These are phyloP conservation scores for Pseudocercospora pini-densiflorae DNA, from an alignment of 2,329 filamentous ascomycete species.

Conservation along the genomic window DNA sequence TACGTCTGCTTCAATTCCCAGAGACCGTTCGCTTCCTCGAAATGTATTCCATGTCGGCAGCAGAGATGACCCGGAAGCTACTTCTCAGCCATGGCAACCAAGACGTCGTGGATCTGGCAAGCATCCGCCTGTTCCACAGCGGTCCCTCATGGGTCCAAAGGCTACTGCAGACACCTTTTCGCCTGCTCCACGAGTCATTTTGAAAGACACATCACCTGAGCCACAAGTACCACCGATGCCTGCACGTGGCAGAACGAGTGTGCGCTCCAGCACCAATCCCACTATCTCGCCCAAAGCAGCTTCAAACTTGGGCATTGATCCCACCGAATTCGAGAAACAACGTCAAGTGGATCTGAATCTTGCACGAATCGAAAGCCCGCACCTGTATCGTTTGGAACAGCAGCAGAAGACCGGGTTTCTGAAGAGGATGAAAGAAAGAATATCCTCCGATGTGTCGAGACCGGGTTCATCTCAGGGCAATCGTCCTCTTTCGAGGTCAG, in stretches of 20 bases:
- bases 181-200: conserved; percentile 7
- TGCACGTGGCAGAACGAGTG: conserved; percentile 14
- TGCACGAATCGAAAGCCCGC: background rate
- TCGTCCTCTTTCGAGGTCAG: background rate
- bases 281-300: conserved; percentile 1
- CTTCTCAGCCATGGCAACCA: conserved; percentile 28
- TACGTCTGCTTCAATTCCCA: conserved; percentile 33
- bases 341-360: background rate
- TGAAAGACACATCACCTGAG: conserved; percentile 8
- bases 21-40: conserved; percentile 28
- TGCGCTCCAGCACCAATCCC: conserved; percentile 3
- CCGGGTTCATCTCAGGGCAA: conserved; percentile 7
- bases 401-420: conserved; percentile 17
- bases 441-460: conserved; percentile 11
- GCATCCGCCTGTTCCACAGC: conserved; percentile 28
- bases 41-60: conserved; percentile 20
- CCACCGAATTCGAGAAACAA: conserved; percentile 15
- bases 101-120: conserved; percentile 20
- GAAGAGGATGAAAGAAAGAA: conserved; percentile 17
- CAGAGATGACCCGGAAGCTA: conserved; percentile 28
- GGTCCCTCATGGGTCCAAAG: conserved; percentile 30
- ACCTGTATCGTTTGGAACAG: background rate
- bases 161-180: conserved; percentile 31
- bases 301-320: conserved; percentile 27
- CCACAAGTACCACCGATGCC: conserved; percentile 12